These are phyloP conservation scores for Lasiodiplodia citricola DNA, from an alignment of 2,329 filamentous ascomycete genomes.

Conservation along the genomic window DNA sequence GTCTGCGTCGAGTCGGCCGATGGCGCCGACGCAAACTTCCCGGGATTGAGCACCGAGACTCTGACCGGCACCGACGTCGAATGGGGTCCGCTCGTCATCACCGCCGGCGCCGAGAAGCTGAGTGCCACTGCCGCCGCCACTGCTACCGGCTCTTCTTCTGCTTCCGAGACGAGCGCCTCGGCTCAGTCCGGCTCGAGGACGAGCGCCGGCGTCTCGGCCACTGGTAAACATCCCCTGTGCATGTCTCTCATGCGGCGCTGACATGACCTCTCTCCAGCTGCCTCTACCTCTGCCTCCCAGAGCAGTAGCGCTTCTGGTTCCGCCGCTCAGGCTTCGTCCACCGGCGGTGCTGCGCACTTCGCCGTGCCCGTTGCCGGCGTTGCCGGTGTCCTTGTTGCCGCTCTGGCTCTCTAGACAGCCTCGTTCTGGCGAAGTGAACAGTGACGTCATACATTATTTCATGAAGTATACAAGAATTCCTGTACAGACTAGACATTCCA, in stretches of 20 bases:
- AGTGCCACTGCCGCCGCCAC: constrained; percentile 1
- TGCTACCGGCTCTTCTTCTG: neutral
- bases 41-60: constrained; percentile 33
- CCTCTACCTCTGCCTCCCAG: neutral
- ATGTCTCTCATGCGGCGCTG: neutral
- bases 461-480: neutral
- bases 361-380: constrained; percentile 11
- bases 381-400: constrained; percentile 8
- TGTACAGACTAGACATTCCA: neutral
- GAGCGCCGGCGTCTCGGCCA: neutral
- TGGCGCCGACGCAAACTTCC: constrained; percentile 36
- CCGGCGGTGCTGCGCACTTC: constrained; percentile 17
- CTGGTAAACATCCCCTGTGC: neutral
- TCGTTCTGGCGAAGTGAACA: neutral
- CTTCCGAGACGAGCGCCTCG: neutral
- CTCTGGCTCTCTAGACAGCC: neutral
- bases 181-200: constrained; percentile 17
- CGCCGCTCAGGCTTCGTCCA: neutral
- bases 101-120: constrained; percentile 28
- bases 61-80: constrained; percentile 23
- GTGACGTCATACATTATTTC: neutral
- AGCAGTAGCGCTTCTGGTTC: neutral
- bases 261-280: neutral
- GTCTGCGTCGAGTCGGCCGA: constrained; percentile 34
- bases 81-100: constrained; percentile 27